Percentiles rank a stretch among this genome's conserved stretches.
Evolutionary conservation across 305 asterid genomes (phyloP).

Genomic region (Fraxinus velutina): DNA sequence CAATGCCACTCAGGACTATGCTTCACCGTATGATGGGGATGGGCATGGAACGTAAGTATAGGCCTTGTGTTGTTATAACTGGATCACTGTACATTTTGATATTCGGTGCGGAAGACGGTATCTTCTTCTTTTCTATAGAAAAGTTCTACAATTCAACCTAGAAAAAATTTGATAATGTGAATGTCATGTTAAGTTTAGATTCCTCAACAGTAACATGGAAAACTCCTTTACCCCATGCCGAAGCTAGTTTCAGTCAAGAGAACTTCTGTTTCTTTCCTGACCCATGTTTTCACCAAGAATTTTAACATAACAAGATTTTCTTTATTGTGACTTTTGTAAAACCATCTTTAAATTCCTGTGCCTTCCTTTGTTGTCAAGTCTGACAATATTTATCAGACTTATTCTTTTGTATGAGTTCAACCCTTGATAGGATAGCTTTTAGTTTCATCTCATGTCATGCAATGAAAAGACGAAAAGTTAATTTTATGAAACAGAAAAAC

Average conservation of each 20-base stretch:
- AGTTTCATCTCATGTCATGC: neutral
- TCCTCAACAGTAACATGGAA: neutral
- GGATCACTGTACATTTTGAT: neutral
- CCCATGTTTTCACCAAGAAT: neutral
- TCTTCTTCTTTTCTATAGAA: neutral
- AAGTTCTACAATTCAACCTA: neutral
- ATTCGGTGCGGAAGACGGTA: neutral
- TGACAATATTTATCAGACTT: neutral
- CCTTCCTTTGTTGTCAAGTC: neutral
- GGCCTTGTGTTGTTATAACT: neutral
- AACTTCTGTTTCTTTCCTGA: neutral
- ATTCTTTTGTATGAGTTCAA: neutral
- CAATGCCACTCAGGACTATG: constrained; percentile 86
- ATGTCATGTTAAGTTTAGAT: neutral
- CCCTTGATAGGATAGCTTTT: neutral
- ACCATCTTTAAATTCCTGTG: neutral
- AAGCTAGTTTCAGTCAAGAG: neutral
- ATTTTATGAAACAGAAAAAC: neutral
- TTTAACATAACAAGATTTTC: neutral
- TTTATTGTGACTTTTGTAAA: neutral
- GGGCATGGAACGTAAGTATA: constrained; percentile 97
- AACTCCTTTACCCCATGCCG: neutral
- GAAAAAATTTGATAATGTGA: neutral
- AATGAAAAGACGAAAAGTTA: neutral
- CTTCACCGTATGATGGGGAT: constrained; percentile 93